Evolutionary conservation across 108 stramenopile genomes (phyloP), one percentile per base, ranked within the genome.

Genomic region (Stephanodiscus triporus): DNA sequence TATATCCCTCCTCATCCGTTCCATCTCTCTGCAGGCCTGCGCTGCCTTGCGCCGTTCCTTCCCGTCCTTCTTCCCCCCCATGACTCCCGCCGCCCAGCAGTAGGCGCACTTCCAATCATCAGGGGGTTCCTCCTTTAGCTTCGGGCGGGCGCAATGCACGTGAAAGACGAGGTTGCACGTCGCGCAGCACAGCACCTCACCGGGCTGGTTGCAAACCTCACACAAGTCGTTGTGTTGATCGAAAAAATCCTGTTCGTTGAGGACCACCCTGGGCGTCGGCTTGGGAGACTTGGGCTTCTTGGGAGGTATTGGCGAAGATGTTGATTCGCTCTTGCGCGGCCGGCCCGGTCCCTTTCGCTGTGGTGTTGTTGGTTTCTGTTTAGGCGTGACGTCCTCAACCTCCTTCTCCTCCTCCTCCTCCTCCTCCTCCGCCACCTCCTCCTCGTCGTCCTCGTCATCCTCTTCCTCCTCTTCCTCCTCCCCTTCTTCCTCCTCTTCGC

Each of bases 131-230:
- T 75, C 60, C 26, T 63, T 65, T 49, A 91, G 56, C 29, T 68
- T 72, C 0, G 97, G 97, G 30, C 96, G 93, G n/a, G 91, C 64
- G 70, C 97, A 98, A 17, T 80, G 67, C 55, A 87, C 56, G 80
- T 98, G 97, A 83, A 96, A 98, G 29, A 91, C 93, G n/a, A 95
- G 74, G 66, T 85, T 89, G 82, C 97, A 98, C 0, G 96, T 97
- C 48, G 86, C 89, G 73, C 97, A 98, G 68, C 92, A 95, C 34
- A 97, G 64, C 20, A 98, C 71, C 72, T 95, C 90, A 10, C 90
- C 92, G 11, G 81, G 84, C 26, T 49, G 82, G 62, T 88, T 86
- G 76, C 95, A 96, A 13, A 94, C 94, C 67, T 97, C 95, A 65
- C 97, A 97, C 14, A 84, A 65, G 75, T 97, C 94, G 70, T 95